Base-by-base conservation (phyloP, 2,329 filamentous ascomycete genomes). In the Ustulina deusta region DNA sequence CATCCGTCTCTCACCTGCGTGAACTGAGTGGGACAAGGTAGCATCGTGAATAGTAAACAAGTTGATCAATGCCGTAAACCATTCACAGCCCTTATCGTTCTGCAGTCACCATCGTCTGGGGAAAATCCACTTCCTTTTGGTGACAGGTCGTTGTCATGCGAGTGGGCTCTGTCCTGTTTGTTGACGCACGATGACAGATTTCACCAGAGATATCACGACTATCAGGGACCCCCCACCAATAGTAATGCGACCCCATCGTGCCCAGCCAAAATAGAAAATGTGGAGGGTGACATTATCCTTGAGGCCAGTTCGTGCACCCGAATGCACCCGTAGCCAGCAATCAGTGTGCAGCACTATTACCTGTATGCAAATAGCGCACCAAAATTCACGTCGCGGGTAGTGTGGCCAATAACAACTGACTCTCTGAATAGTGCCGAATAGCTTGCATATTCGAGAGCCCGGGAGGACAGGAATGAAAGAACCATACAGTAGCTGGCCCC, bases 51-150 rank as follows among this genome's bases (percentile, higher is more conserved):
- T 54, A 40, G 61, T 48, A 65, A 64, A 65, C 56, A 66, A 65
- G 29, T 22, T 27, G 36, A 46, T 54, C 49, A 25, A 32, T 48
- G 27, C 49, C 40, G 49, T 67, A 10, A 60, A 49, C 57, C 48
- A 34, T 64, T 56, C 52, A 63, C 54, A 38, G 59, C 65, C 65
- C 55, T 61, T 65, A 61, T 68, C 65, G 6, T 46, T 25, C 17
- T n/a, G 61, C 51, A 68, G 59, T 62, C 66, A 61, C 65, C 51
- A 27, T 65, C n/a, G n/a, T 68, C 66, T 44, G 62, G 66, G 57
- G 66, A 58, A 61, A 58, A 61, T 56, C 65, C 61, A 65, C 61
- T 65, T 54, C 27, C 17, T 36, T 56, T 25, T 34, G 42, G 20
- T 56, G 64, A 55, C 46, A 49, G 60, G 64, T 42, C 32, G 60